phyloP scores from a whole-genome alignment of 106 monocot species.

The Phalaenopsis aphrodite region DNA sequence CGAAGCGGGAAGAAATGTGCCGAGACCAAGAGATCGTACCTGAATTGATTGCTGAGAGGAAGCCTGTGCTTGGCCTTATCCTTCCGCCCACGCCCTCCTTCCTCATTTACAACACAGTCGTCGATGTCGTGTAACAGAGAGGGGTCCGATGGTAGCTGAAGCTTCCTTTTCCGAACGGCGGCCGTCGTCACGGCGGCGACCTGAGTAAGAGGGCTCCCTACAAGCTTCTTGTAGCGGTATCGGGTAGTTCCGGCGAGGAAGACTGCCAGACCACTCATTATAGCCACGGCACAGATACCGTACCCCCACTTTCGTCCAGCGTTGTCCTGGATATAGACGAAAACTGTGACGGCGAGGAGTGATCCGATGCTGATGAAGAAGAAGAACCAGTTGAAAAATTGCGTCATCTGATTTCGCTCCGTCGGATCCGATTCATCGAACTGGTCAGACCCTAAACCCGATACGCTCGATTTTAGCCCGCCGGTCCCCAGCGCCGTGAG shows the following conservation, averaged over 20 bases:
- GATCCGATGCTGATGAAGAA: slow-evolving; percentile 46
- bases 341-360: slow-evolving; percentile 50
- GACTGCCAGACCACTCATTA: slow-evolving; percentile 26
- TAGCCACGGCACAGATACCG: slow-evolving; percentile 42
- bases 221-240: slow-evolving; percentile 59
- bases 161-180: slow-evolving; percentile 35
- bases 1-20: background rate
- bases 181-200: slow-evolving; percentile 38
- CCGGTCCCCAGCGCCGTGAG: slow-evolving; percentile 40
- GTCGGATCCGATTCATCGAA: slow-evolving; percentile 44
- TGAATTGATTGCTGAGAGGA: slow-evolving; percentile 12
- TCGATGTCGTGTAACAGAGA: slow-evolving; percentile 16
- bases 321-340: slow-evolving; percentile 60
- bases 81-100: background rate
- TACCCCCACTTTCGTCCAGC: slow-evolving; percentile 51
- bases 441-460: slow-evolving; percentile 59
- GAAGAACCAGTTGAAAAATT: slow-evolving; percentile 56
- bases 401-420: slow-evolving; percentile 35
- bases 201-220: slow-evolving; percentile 55
- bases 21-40: slow-evolving; percentile 2
- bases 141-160: slow-evolving; percentile 29
- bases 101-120: background rate
- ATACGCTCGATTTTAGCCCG: slow-evolving; percentile 34
- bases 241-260: slow-evolving; percentile 37
- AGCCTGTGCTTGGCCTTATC: slow-evolving; percentile 10